phyloP scores from a whole-genome alignment of 306 rosid species.

The Rosa chinensis region DNA sequence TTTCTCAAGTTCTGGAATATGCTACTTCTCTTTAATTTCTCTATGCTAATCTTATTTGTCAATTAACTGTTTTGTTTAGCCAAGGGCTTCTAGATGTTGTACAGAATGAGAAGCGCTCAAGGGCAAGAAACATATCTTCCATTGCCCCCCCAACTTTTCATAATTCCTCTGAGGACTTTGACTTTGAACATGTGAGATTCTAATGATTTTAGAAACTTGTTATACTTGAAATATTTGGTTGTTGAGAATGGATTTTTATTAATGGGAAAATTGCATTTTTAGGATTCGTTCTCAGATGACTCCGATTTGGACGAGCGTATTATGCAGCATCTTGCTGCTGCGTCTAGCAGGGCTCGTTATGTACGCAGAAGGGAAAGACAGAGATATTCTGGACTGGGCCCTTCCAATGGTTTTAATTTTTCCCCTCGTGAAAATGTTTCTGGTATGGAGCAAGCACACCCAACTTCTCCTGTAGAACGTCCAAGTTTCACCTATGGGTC shows the following conservation, averaged over 20 bases:
- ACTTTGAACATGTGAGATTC: conserved; percentile 51
- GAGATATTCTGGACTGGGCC: conserved; percentile 55
- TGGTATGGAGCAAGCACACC: conserved; percentile 30
- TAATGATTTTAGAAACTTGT: neutral
- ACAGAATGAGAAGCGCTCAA: conserved; percentile 52
- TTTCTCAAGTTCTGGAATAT: conserved; percentile 5
- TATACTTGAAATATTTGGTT: conserved; percentile 10
- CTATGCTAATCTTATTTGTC: conserved; percentile 17
- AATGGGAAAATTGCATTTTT: conserved; percentile 26
- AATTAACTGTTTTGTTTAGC: conserved; percentile 41
- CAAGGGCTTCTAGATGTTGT: conserved; percentile 80
- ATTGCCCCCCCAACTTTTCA: conserved; percentile 36
- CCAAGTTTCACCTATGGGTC: conserved; percentile 20
- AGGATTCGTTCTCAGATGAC: conserved; percentile 76
- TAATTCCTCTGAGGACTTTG: conserved; percentile 33
- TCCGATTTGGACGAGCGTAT: conserved; percentile 66
- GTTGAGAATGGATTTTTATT: conserved; percentile 6
- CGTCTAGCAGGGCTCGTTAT: conserved; percentile 56
- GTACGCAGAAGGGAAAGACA: conserved; percentile 55
- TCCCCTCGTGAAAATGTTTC: conserved; percentile 37
- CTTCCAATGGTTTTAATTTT: conserved; percentile 46
- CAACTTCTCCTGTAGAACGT: conserved; percentile 36
- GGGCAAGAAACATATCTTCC: conserved; percentile 45
- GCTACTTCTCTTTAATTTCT: conserved; percentile 16
- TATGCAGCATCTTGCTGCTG: conserved; percentile 74